Evolutionary conservation across 2,329 filamentous ascomycete species (phyloP).

Genomic region (Alternaria tenuissima): DNA sequence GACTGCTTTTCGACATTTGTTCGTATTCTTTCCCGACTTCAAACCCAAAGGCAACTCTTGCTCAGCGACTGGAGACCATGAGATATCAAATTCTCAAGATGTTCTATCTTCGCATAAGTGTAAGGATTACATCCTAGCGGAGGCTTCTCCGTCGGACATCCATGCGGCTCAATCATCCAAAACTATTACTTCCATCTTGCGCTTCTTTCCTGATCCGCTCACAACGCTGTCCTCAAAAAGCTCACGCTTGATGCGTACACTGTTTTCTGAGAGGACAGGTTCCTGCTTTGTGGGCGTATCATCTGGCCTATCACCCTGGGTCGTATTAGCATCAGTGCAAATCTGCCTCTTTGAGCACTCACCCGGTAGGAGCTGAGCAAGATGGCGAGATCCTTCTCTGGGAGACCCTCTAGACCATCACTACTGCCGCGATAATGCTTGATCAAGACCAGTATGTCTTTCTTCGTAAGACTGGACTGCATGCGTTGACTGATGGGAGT

Average conservation of each 20-base stretch:
- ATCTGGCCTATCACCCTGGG: too few species aligned
- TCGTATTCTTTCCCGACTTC: background rate
- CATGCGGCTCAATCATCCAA: slow-evolving; percentile 1
- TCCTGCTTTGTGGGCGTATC: background rate
- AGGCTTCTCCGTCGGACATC: too few species aligned
- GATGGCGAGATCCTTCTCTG: background rate
- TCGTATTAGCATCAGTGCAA: too few species aligned
- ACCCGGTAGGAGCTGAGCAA: too few species aligned
- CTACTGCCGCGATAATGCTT: background rate
- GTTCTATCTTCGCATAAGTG: too few species aligned
- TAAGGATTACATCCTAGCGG: background rate
- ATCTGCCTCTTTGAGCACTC: too few species aligned
- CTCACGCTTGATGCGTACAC: background rate
- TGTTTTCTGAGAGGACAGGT: too few species aligned
- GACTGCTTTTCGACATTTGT: background rate
- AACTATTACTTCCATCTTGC: slow-evolving; percentile 12
- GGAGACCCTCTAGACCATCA: background rate
- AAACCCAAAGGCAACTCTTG: too few species aligned
- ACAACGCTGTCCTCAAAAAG: background rate
- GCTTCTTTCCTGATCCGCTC: background rate
- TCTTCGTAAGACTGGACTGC: background rate
- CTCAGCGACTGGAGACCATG: background rate
- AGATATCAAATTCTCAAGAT: background rate
- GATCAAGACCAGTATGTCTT: background rate
- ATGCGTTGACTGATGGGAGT: rapidly evolving